Conservation (phyloP, 176 grass and related monocot species). For the Poa pratensis region DNA sequence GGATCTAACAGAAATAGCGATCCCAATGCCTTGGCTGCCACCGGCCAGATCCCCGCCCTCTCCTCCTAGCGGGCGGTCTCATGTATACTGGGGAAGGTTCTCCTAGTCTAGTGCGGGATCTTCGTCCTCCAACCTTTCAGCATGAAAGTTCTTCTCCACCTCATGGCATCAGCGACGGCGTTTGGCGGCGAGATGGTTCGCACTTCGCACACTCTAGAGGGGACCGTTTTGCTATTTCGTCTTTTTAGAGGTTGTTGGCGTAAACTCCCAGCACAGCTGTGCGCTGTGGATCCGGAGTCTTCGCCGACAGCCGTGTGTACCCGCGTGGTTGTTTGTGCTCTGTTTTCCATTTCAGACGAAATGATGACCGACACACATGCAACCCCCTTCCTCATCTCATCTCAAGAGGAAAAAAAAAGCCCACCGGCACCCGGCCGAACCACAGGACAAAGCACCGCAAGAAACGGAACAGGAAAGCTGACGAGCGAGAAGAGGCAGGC, state of each 20-base stretch:
- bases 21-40: too few relatives aligned
- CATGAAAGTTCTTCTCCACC: too few relatives aligned
- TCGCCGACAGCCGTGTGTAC: not conserved
- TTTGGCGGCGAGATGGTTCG: too few relatives aligned
- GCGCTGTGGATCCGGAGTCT: not conserved
- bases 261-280: not conserved
- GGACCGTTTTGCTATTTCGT: not conserved
- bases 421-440: not conserved
- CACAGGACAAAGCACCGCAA: not conserved
- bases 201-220: too few relatives aligned
- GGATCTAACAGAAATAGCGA: too few relatives aligned
- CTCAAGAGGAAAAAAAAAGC: not conserved
- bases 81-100: too few relatives aligned
- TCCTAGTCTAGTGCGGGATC: too few relatives aligned
- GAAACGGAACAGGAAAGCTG: not conserved
- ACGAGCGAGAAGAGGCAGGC: conserved; percentile 9
- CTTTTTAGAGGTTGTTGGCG: not conserved
- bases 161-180: too few relatives aligned
- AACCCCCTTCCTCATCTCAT: not conserved
- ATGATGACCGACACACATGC: conserved; percentile 22
- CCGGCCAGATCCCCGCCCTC: too few relatives aligned
- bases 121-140: too few relatives aligned
- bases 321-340: not conserved
- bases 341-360: not conserved
- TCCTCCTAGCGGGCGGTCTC: too few relatives aligned